Conservation (phyloP, 2,329 filamentous ascomycete genomes). For the Aspergillus sp. region DNA sequence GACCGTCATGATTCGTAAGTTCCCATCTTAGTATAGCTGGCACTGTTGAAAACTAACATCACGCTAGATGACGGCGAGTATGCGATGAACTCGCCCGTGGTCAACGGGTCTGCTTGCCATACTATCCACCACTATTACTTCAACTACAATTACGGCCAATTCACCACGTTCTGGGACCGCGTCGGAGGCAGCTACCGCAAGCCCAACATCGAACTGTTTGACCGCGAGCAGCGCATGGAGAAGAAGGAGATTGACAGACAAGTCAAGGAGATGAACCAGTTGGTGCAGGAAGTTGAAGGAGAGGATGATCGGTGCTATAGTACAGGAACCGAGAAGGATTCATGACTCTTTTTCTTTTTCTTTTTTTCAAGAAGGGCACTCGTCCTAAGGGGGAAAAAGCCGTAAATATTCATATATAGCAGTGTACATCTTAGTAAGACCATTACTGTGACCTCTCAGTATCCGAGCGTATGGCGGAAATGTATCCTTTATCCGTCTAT, state of each 20-base stretch:
- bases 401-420: neutral
- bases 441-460: neutral
- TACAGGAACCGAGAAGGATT: constrained; percentile 2
- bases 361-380: neutral
- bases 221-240: constrained; percentile 73
- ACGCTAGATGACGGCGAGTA: constrained; percentile 78
- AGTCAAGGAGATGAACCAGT: constrained; percentile 13
- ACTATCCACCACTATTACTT: constrained; percentile 83
- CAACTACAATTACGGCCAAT: constrained; percentile 93
- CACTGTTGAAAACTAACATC: neutral
- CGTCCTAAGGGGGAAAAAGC: neutral
- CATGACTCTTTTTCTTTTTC: neutral
- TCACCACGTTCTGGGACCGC: constrained; percentile 86
- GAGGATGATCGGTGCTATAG: constrained; percentile 8
- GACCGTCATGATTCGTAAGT: constrained; percentile 73
- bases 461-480: neutral
- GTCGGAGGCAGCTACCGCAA: constrained; percentile 60
- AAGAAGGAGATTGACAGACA: constrained; percentile 69
- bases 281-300: constrained; percentile 10
- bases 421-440: neutral
- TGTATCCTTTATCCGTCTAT: neutral
- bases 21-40: neutral
- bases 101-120: constrained; percentile 96
- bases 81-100: constrained; percentile 71
- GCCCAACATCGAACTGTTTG: constrained; percentile 66